phyloP scores from a whole-genome alignment of 257 asterid genomes.

The Plantago elongata region DNA sequence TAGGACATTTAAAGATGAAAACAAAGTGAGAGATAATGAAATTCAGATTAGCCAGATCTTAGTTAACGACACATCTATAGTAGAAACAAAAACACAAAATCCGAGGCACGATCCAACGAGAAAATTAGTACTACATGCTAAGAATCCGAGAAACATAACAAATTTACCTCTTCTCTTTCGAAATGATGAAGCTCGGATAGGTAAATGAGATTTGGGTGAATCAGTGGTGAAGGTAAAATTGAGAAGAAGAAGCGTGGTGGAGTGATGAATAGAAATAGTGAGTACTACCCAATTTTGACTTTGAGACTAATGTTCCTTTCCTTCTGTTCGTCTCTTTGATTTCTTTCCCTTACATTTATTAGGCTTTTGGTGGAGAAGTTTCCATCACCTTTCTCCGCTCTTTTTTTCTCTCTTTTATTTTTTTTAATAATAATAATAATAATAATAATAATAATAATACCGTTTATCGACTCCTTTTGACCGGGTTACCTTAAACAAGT shows the following conservation, averaged over 20 bases:
- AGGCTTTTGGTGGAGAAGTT: background rate
- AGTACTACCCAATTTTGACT: constrained; percentile 9
- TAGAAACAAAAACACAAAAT: background rate
- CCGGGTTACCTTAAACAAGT: too few species aligned
- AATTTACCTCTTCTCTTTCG: background rate
- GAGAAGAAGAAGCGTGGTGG: background rate
- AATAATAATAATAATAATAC: too few species aligned
- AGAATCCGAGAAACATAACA: background rate
- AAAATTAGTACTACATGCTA: too few species aligned
- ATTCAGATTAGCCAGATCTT: background rate
- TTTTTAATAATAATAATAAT: too few species aligned
- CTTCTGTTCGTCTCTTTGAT: background rate
- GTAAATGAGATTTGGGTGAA: background rate
- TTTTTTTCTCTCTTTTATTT: too few species aligned
- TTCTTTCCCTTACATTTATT: background rate
- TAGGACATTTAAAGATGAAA: too few species aligned
- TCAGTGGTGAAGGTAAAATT: background rate
- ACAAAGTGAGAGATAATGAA: too few species aligned
- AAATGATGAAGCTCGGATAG: background rate
- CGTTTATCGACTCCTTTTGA: too few species aligned
- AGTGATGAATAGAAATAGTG: background rate
- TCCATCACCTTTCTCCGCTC: too few species aligned
- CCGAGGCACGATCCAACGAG: too few species aligned
- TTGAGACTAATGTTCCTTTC: background rate
- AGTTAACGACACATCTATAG: background rate